Conservation (phyloP, 805 yeast genomes). For the Metschnikowia shivogae region DNA sequence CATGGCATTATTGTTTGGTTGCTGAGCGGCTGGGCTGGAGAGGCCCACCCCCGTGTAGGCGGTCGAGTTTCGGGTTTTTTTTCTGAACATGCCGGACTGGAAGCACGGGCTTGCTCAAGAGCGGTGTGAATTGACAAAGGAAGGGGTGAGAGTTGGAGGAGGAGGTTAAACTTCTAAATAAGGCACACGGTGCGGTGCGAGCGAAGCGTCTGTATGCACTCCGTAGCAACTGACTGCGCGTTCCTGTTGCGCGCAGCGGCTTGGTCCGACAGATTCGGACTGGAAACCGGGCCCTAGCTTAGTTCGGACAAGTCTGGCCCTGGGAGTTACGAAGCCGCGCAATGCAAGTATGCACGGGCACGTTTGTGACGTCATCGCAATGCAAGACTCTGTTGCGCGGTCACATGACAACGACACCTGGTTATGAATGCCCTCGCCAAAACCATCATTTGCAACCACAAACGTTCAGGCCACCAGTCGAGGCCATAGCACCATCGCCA, state of each 20-base stretch:
- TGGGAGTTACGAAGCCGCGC: no score
- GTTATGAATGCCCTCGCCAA: no score
- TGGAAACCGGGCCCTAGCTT: no score
- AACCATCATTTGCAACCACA: no score
- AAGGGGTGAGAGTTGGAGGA: not conserved
- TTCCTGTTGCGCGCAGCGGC: not conserved
- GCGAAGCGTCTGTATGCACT: conserved; percentile 2
- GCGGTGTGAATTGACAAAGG: not conserved
- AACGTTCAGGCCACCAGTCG: no score
- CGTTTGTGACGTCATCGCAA: no score
- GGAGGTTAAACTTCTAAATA: not conserved
- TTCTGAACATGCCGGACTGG: conserved; percentile 20
- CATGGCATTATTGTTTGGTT: conserved; percentile 37
- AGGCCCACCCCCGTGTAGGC: conserved; percentile 44
- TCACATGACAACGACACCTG: no score
- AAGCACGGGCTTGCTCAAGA: not conserved
- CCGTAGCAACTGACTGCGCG: conserved; percentile 4
- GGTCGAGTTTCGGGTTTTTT: conserved; percentile 31
- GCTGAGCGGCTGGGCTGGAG: conserved; percentile 27
- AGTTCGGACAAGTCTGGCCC: no score
- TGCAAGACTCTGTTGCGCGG: no score
- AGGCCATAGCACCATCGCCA: no score
- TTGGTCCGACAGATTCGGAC: no score
- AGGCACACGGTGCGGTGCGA: conserved; percentile 2
- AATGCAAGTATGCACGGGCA: no score